phyloP scores from a whole-genome alignment of 1,284 basidiomycete species.

The Fomitopsis schrenkii region DNA sequence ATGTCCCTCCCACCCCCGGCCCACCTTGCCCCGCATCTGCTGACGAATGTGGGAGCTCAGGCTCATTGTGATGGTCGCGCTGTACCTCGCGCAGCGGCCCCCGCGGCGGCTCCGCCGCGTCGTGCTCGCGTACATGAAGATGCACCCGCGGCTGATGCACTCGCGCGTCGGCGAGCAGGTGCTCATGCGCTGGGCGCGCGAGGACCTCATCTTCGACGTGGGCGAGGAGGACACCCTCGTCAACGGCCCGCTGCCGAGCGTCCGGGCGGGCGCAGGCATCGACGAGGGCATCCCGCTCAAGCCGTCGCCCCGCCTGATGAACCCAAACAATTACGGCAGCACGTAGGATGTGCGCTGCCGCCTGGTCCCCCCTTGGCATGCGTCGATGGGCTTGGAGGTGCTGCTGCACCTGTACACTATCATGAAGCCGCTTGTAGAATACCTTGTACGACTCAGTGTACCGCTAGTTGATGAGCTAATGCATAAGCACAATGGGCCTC shows the following conservation, averaged over 20 bases:
- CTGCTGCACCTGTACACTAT: neutral
- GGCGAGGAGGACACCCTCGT: conserved; percentile 33
- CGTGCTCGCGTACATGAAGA: conserved; percentile 20
- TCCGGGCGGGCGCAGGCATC: conserved; percentile 16
- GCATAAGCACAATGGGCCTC: too few relatives aligned
- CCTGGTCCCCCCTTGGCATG: too few relatives aligned
- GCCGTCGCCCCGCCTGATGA: conserved; percentile 23
- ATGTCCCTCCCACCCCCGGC: too few relatives aligned
- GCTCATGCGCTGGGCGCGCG: conserved; percentile 32
- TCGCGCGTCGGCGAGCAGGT: conserved; percentile 31
- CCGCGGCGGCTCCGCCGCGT: conserved; percentile 21
- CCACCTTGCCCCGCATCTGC: too few relatives aligned
- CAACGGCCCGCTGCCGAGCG: conserved; percentile 16
- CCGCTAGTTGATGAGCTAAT: neutral
- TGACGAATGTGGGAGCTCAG: conserved; percentile 7
- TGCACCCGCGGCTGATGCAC: conserved; percentile 21
- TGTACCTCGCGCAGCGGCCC: conserved; percentile 26
- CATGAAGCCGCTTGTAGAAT: neutral
- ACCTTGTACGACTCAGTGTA: neutral
- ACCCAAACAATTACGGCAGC: neutral
- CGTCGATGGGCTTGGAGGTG: too few relatives aligned
- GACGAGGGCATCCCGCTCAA: conserved; percentile 33
- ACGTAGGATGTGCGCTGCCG: neutral
- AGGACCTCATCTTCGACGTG: conserved; percentile 27
- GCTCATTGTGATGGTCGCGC: conserved; percentile 12